Evolutionary conservation across 371 early-diverging fungal genomes (phyloP).

Genomic region (Dinochytrium kinnereticum): DNA sequence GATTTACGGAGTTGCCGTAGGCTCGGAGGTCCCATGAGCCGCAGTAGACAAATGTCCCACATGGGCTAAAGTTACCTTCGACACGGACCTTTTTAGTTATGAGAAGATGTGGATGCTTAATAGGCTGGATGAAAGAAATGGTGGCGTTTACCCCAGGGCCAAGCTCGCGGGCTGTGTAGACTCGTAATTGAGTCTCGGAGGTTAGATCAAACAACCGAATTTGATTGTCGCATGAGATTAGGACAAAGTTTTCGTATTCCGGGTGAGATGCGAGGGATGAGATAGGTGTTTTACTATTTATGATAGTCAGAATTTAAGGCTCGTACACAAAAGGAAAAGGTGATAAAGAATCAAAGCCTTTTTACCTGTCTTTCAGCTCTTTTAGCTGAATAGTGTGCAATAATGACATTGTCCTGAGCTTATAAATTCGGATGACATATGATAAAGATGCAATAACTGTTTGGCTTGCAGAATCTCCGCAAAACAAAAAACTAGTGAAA

Average conservation of each 20-base stretch:
- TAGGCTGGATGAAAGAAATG: too few relatives aligned
- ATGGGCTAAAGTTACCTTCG: constrained; percentile 53
- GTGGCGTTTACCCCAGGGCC: constrained; percentile 33
- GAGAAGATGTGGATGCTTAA: not conserved
- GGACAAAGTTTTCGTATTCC: constrained; percentile 43
- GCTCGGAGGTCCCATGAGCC: constrained; percentile 41
- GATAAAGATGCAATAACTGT: constrained; percentile 49
- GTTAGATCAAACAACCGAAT: constrained; percentile 48
- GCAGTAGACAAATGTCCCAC: constrained; percentile 55
- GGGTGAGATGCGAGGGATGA: constrained; percentile 49
- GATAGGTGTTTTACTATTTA: constrained; percentile 51
- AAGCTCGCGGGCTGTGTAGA: constrained; percentile 48
- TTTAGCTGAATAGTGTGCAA: constrained; percentile 46
- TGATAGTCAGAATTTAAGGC: not conserved
- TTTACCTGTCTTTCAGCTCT: constrained; percentile 47
- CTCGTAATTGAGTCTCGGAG: constrained; percentile 40
- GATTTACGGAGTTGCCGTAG: not conserved
- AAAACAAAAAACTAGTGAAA: constrained; percentile 57
- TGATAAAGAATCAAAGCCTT: not conserved
- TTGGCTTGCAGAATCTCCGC: constrained; percentile 44
- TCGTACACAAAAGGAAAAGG: not conserved
- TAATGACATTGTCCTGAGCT: constrained; percentile 47
- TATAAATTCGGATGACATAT: constrained; percentile 51
- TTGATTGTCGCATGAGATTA: constrained; percentile 57
- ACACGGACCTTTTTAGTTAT: constrained; percentile 51